Evolutionary conservation across 345 rosid genomes (phyloP), one percentile per base, ranked within the genome.

Genomic region (Rhodamnia rubescens): DNA sequence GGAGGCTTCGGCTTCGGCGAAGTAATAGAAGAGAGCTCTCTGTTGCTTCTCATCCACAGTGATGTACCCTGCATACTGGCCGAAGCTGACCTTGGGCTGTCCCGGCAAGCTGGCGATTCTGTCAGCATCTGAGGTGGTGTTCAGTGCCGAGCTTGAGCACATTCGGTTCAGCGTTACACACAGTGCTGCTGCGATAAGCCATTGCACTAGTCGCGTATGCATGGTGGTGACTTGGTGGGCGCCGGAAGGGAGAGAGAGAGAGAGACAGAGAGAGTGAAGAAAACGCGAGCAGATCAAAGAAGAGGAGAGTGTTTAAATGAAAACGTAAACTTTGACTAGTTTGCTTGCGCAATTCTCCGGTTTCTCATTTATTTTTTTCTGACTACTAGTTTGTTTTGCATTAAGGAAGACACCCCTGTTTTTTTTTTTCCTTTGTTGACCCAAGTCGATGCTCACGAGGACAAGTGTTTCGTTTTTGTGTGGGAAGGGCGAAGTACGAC

Each of bases 21-120:
- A 90, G 86, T 92, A 92, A 85, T 91, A 92, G 83, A 90, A 90
- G 29, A 92, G 89, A 83, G 89, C 89, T 86, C 89, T 90, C 22
- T 61, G 75, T 47, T 85, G 85, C 69, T 85, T 80, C 26, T 83
- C 89, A 49, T 90, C 90, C 27, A 84, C 74, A 49, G 90, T 81
- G 55, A 92, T 47, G 85, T 90, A 92, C 24, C 93, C 92, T 27
- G 91, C 84, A 83, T 85, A 90, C 13, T 89, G 92, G 55, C 83
- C 75, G 89, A 90, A 92, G 74, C 74, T 85, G 56, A 84, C 88
- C 29, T 83, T 14, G 7, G 91, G 93, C 69, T 92, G 92, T 5
- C 92, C 93, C 2, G 92, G 93, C 36, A 92, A 85, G 11, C 81
- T 85, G 21, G 36, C 64, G 57, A 92, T 88, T 85, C 24, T 85